A percentile compares a stretch with the other conserved stretches of the same genome.
These are phyloP conservation scores for Astrothelium subdiscretum DNA, from an alignment of 495 filamentous ascomycete genomes.

Conservation along the genomic window DNA sequence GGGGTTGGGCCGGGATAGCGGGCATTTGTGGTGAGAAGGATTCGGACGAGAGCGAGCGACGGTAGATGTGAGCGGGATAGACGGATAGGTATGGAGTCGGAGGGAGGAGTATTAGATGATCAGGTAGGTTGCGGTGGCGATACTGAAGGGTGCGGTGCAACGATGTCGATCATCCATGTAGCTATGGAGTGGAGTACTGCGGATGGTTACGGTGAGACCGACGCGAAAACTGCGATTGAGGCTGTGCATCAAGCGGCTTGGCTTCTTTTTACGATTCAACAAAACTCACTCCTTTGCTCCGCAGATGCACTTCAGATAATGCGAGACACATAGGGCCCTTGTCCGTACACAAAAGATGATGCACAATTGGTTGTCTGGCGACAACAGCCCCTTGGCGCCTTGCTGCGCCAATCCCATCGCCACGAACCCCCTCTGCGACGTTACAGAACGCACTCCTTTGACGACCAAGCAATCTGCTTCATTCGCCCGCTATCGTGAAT, in stretches of 20 bases:
- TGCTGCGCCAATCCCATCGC: neutral
- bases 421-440: neutral
- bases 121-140: no score
- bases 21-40: neutral
- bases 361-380: neutral
- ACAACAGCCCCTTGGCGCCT: neutral
- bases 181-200: no score
- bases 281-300: neutral
- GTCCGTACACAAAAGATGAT: no score
- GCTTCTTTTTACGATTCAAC: neutral
- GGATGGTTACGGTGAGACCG: neutral
- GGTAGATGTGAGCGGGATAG: neutral
- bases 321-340: neutral
- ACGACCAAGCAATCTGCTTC: no score
- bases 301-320: neutral
- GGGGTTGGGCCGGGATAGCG: neutral
- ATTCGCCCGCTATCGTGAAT: no score
- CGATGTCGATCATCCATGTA: no score
- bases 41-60: neutral
- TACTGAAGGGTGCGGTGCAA: no score
- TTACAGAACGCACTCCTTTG: neutral
- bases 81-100: neutral
- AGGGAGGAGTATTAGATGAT: no score
- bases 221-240: neutral
- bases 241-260: neutral